Evolutionary conservation across 441 rosid species (phyloP).

Genomic region (Kokia cookei): DNA sequence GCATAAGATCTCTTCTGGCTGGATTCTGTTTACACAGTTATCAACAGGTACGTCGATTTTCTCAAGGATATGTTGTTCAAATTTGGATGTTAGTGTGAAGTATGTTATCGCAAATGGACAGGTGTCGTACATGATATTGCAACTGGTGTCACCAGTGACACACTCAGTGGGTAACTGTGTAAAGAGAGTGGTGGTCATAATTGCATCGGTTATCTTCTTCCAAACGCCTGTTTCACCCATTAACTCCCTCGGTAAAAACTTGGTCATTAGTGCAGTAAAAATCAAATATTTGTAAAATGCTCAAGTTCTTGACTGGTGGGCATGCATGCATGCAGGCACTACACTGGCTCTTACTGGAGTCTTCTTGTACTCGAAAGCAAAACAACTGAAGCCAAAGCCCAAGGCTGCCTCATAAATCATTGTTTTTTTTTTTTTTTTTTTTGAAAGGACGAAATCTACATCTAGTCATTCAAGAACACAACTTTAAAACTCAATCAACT

Average conservation of each 20-base stretch:
- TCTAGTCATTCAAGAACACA: not conserved
- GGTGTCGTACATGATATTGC: conserved; percentile 57
- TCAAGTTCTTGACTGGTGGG: not conserved
- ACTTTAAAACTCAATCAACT: not conserved
- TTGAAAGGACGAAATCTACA: not conserved
- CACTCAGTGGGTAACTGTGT: conserved; percentile 64
- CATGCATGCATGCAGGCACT: conserved; percentile 34
- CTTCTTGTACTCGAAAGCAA: conserved; percentile 44
- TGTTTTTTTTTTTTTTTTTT: not conserved
- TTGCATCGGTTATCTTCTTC: conserved; percentile 53
- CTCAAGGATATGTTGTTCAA: not conserved
- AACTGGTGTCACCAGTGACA: conserved; percentile 59
- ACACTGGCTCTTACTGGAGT: conserved; percentile 60
- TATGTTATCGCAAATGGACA: conserved; percentile 1
- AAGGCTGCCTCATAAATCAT: conserved; percentile 18
- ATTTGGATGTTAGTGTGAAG: not conserved
- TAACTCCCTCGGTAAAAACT: conserved; percentile 37
- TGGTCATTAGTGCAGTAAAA: not conserved
- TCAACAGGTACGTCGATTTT: conserved; percentile 40
- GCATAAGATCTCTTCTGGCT: conserved; percentile 39
- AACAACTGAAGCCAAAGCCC: conserved; percentile 28
- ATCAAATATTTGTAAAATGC: not conserved
- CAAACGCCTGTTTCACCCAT: conserved; percentile 39
- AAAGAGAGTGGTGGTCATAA: conserved; percentile 60
- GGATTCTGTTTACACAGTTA: conserved; percentile 60